These are phyloP conservation scores for Ampelomyces quisqualis DNA, from an alignment of 2,329 filamentous ascomycete genomes.

Conservation along the genomic window DNA sequence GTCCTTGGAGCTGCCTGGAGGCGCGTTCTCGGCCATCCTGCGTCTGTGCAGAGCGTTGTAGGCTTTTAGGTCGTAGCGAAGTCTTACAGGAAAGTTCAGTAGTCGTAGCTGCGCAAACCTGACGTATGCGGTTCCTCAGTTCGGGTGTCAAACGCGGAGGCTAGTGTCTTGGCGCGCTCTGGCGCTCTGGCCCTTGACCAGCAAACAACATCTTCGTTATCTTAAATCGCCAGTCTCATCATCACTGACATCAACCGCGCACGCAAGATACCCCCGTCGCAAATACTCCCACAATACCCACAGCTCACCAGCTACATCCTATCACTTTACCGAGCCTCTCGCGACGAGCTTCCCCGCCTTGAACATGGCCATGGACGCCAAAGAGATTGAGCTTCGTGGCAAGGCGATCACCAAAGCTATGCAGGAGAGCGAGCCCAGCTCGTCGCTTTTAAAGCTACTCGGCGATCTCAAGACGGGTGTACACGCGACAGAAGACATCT, in stretches of 20 bases:
- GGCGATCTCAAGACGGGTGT: conserved; percentile 78
- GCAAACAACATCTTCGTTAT: conserved; percentile 19
- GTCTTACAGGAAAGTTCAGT: neutral
- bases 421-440: conserved; percentile 69
- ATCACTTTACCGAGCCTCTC: conserved; percentile 9
- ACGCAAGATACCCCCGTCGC: conserved; percentile 1
- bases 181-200: conserved; percentile 11
- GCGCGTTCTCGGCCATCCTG: conserved; percentile 54
- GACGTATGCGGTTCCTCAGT: neutral
- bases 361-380: conserved; percentile 66
- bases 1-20: conserved; percentile 40
- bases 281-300: conserved; percentile 3
- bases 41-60: neutral
- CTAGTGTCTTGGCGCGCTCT: conserved; percentile 20
- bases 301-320: conserved; percentile 4
- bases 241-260: conserved; percentile 4
- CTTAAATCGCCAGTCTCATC: conserved; percentile 6
- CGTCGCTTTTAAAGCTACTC: conserved; percentile 72
- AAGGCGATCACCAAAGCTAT: conserved; percentile 80
- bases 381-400: conserved; percentile 75
- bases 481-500: conserved; percentile 81
- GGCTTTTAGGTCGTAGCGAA: neutral
- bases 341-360: conserved; percentile 9
- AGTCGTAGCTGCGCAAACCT: neutral
- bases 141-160: conserved; percentile 13